Evolutionary conservation across 495 filamentous ascomycete genomes (phyloP).

Genomic region (Hyaloscypha bicolor): DNA sequence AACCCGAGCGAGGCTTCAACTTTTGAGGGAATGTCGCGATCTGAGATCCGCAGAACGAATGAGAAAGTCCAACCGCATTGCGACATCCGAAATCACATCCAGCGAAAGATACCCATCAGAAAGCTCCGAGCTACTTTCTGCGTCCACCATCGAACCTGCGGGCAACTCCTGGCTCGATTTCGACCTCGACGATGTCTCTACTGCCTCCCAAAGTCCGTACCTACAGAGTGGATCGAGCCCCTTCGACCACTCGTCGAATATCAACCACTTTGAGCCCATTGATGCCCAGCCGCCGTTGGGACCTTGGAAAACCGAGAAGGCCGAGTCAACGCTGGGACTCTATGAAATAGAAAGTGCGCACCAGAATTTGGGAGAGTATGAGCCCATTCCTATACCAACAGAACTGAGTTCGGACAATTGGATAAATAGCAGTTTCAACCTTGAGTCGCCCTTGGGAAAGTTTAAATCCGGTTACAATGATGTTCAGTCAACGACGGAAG

Average conservation of each 20-base stretch:
- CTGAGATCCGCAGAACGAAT: slow-evolving; percentile 1
- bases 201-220: neutral
- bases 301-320: neutral
- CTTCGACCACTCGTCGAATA: neutral
- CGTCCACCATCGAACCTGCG: neutral
- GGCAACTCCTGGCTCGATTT: neutral
- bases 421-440: neutral
- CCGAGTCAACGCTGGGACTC: neutral
- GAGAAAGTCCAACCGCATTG: neutral
- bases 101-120: neutral
- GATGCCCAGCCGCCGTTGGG: neutral
- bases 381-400: neutral
- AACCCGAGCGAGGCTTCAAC: slow-evolving; percentile 12
- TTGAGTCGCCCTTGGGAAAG: neutral
- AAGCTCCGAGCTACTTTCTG: neutral
- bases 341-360: neutral
- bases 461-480: neutral
- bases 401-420: neutral
- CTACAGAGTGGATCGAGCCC: neutral
- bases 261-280: neutral
- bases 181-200: neutral
- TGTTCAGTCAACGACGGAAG: neutral
- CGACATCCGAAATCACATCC: neutral
- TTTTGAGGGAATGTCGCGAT: slow-evolving; percentile 23
- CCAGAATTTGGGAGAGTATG: neutral